Percentiles rank a stretch among this genome's conserved stretches.
phyloP scores from a whole-genome alignment of 257 asterid species.

The Knoxia roxburghii region DNA sequence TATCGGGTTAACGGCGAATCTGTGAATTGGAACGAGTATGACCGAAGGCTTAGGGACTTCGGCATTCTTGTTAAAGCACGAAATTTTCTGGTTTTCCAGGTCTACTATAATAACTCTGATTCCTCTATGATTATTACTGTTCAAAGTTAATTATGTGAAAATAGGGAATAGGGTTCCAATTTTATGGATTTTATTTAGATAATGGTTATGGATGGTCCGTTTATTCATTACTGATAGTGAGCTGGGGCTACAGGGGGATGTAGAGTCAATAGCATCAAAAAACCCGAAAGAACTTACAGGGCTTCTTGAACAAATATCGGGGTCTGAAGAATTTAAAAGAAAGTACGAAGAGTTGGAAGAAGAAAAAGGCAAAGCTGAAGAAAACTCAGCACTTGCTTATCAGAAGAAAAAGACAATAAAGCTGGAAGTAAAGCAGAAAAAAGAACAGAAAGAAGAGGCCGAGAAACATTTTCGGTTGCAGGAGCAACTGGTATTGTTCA shows the following conservation, averaged over 20 bases:
- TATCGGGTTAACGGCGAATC: slow-evolving; percentile 55
- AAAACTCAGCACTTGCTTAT: slow-evolving; percentile 86
- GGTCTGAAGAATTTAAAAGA: slow-evolving; percentile 86
- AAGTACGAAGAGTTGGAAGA: slow-evolving; percentile 78
- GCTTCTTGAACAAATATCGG: slow-evolving; percentile 90
- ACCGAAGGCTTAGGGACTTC: slow-evolving; percentile 57
- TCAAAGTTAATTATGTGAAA: neutral
- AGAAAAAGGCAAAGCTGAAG: slow-evolving; percentile 84
- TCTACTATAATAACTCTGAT: neutral
- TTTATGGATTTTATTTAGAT: neutral
- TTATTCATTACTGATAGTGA: neutral
- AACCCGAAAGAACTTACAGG: slow-evolving; percentile 87
- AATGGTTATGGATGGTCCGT: neutral
- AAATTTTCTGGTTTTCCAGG: slow-evolving; percentile 98
- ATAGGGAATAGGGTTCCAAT: neutral
- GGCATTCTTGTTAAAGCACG: slow-evolving; percentile 94
- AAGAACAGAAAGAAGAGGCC: slow-evolving; percentile 96
- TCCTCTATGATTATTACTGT: no score
- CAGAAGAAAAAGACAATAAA: slow-evolving; percentile 84
- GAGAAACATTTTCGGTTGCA: slow-evolving; percentile 90
- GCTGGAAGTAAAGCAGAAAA: slow-evolving; percentile 83
- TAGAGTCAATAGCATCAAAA: slow-evolving; percentile 93
- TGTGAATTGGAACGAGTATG: slow-evolving; percentile 82
- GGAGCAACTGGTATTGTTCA: slow-evolving; percentile 60
- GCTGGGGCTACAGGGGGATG: slow-evolving; percentile 69